Conservation (phyloP, 768 basidiomycete genomes). For the Tricholoma hemisulphureum region DNA sequence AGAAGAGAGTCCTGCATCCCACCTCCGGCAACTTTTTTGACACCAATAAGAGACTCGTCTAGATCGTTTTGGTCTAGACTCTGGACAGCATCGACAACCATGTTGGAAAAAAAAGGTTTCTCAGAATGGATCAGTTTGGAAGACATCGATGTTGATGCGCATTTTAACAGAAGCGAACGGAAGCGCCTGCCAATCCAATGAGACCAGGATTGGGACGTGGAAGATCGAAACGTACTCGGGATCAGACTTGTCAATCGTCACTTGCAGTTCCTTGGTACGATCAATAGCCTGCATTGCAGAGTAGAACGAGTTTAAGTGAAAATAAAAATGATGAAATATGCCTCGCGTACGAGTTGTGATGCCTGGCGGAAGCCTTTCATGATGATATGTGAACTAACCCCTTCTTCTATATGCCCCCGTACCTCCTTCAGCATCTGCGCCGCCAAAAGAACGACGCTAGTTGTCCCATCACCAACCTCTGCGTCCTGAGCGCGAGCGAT, state of each 20-base stretch:
- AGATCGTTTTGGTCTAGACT: conserved; percentile 91
- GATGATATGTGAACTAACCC: conserved; percentile 95
- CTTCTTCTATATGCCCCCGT: conserved; percentile 89
- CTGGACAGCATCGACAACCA: conserved; percentile 97
- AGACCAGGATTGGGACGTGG: conserved; percentile 9
- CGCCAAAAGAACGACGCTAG: conserved; percentile 91
- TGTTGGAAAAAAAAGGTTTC: conserved; percentile 97
- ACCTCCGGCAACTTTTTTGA: conserved; percentile 97
- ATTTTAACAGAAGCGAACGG: conserved; percentile 91
- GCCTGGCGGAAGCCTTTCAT: conserved; percentile 95
- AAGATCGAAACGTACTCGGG: conserved; percentile 63
- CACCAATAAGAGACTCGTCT: conserved; percentile 93
- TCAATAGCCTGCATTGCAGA: conserved; percentile 84
- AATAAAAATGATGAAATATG: conserved; percentile 6
- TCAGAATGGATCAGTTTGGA: conserved; percentile 98
- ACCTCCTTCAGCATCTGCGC: conserved; percentile 94
- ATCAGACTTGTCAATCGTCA: conserved; percentile 85
- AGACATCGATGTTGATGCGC: conserved; percentile 99
- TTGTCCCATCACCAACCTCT: conserved; percentile 98
- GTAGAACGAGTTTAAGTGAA: conserved; percentile 3
- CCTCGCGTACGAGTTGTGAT: conserved; percentile 67
- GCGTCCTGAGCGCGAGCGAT: conserved; percentile 98
- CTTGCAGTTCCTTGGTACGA: conserved; percentile 85
- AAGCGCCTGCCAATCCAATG: conserved; percentile 60
- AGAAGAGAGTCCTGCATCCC: conserved; percentile 96